Evolutionary conservation across 2,329 filamentous ascomycete genomes (phyloP).

Genomic region (Xylariaceae sp.): DNA sequence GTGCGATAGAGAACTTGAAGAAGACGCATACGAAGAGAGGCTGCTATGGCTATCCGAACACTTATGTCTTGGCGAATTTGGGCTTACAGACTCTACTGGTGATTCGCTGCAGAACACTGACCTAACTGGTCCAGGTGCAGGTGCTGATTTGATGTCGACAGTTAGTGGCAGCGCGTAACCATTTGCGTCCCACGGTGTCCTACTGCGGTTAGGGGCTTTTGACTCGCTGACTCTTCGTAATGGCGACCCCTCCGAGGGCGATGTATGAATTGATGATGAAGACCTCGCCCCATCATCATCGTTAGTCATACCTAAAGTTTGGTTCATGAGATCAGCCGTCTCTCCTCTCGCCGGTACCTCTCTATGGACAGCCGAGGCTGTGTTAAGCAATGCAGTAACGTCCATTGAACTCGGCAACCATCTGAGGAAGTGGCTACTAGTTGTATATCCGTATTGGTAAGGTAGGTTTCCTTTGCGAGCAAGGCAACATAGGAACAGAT

Average conservation of each 20-base stretch:
- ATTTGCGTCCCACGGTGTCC: constrained; percentile 59
- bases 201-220: constrained; percentile 42
- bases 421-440: not conserved
- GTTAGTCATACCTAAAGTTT: constrained; percentile 34
- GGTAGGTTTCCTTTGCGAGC: too few relatives aligned
- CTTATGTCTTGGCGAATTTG: constrained; percentile 49
- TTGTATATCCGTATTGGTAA: not conserved
- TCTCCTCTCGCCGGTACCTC: constrained; percentile 28
- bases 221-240: constrained; percentile 40
- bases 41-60: constrained; percentile 61
- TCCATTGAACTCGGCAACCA: constrained; percentile 45
- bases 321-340: constrained; percentile 25
- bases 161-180: constrained; percentile 56
- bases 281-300: constrained; percentile 34
- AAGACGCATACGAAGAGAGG: constrained; percentile 56
- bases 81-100: constrained; percentile 38
- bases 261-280: constrained; percentile 41
- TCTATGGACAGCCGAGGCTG: constrained; percentile 38
- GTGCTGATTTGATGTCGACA: constrained; percentile 48
- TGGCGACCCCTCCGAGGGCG: constrained; percentile 32
- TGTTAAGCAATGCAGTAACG: constrained; percentile 51
- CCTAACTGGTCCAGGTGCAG: too few relatives aligned
- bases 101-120: too few relatives aligned
- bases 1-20: constrained; percentile 54
- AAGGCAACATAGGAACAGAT: too few relatives aligned